Conservation (phyloP, 2,329 filamentous ascomycete genomes). For the Tolypocladium pustulatum region DNA sequence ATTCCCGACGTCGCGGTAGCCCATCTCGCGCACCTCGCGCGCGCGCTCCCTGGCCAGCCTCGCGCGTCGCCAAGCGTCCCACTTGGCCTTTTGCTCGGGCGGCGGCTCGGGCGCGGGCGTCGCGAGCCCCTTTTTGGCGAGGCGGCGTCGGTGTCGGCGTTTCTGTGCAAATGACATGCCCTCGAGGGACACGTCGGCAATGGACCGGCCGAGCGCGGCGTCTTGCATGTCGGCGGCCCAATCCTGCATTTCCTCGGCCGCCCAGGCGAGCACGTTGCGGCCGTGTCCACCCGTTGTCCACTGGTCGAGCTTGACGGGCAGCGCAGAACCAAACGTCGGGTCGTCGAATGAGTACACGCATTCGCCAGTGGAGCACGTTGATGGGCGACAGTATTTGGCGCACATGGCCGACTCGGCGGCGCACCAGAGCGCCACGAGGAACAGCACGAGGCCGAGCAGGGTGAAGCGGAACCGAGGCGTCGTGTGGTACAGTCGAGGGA, state of each 20-base stretch:
- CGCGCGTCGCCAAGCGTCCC: slow-evolving; percentile 33
- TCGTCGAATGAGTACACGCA: slow-evolving; percentile 49
- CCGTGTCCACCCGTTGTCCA: slow-evolving; percentile 45
- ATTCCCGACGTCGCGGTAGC: slow-evolving; percentile 23
- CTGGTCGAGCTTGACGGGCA: slow-evolving; percentile 53
- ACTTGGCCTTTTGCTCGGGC: slow-evolving; percentile 29
- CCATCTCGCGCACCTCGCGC: slow-evolving; percentile 27
- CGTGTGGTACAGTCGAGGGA: slow-evolving; percentile 36
- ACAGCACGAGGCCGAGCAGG: slow-evolving; percentile 32
- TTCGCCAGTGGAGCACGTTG: slow-evolving; percentile 32
- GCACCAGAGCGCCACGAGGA: slow-evolving; percentile 41
- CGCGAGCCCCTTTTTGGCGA: slow-evolving; percentile 35
- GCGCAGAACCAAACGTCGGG: slow-evolving; percentile 47
- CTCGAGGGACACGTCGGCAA: slow-evolving; percentile 30
- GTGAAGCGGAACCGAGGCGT: slow-evolving; percentile 36
- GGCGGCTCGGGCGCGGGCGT: slow-evolving; percentile 23
- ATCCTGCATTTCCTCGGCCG: slow-evolving; percentile 35
- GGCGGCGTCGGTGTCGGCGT: slow-evolving; percentile 37
- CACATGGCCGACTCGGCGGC: slow-evolving; percentile 43
- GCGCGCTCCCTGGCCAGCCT: slow-evolving; percentile 29
- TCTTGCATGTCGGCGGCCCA: slow-evolving; percentile 37
- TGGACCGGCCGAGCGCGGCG: slow-evolving; percentile 30
- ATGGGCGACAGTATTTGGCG: slow-evolving; percentile 40
- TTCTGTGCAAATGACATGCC: slow-evolving; percentile 35
- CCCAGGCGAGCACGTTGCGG: slow-evolving; percentile 24